Evolutionary conservation across 805 yeast species (phyloP).

Genomic region (Phaffomyces opuntiae): DNA sequence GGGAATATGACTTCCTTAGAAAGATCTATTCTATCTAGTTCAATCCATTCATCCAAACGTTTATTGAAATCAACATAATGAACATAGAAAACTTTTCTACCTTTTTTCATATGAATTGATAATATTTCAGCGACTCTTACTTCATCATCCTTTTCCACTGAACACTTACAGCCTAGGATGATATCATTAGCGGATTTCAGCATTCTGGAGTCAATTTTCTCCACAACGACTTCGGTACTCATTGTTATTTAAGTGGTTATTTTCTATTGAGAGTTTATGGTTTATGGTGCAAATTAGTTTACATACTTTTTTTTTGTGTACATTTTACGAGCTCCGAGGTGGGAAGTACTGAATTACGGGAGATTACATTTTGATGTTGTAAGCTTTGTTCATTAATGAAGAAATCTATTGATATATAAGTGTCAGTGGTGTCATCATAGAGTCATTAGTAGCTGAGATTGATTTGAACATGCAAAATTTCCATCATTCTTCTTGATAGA

Average conservation of each 20-base stretch:
- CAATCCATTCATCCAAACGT: conserved; percentile 94
- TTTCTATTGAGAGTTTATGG: no score
- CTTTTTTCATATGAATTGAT: conserved; percentile 67
- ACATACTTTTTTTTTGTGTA: no score
- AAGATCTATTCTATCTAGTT: conserved; percentile 62
- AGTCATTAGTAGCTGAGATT: background rate
- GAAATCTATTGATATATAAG: no score
- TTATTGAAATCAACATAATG: conserved; percentile 94
- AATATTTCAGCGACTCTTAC: conserved; percentile 79
- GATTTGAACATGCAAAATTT: background rate
- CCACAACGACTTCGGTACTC: background rate
- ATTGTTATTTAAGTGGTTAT: background rate
- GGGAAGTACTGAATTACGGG: no score
- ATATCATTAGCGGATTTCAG: conserved; percentile 40
- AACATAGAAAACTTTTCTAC: conserved; percentile 77
- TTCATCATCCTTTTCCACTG: conserved; percentile 74
- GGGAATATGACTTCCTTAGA: conserved; percentile 68
- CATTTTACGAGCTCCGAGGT: no score
- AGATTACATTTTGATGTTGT: no score
- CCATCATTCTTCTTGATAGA: conserved; percentile 49
- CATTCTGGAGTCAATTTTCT: conserved; percentile 20
- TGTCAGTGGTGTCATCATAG: no score
- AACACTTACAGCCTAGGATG: conserved; percentile 73
- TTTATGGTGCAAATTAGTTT: no score
- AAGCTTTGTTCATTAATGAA: no score